Evolutionary conservation across 495 filamentous ascomycete species (phyloP), one percentile per base, ranked within the genome.

Genomic region (Tricharina praecox): DNA sequence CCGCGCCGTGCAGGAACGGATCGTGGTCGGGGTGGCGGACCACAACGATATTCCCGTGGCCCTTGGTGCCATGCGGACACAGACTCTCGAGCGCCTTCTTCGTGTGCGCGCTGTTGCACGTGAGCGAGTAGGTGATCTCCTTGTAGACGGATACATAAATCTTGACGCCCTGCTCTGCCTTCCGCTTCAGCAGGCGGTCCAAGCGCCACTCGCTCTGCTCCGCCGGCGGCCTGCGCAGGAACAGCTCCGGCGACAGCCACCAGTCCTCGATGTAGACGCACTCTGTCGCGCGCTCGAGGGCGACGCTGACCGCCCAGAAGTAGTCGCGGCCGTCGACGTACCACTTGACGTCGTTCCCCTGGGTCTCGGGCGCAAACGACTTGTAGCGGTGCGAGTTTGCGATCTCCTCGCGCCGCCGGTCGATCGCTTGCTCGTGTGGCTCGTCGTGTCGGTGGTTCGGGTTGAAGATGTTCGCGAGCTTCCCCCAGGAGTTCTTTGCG

Each of bases 21-120:
- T 93, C 93, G 63, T 97, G 88, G 61, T 97, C 88, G 1, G 88
- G 88, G 64, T 96, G 88, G 20, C 88, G 76, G 77, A 96, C 79
- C 26, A 93, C 71, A 5, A 65, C 70, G 62, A 96, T 95, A 56
- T 96, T 96, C 10, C 82, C 82, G 57, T 82, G 68, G 0, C 88
- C 88, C 0, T 75, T 78, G 1, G 69, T 72, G 9, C 84, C 90
- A 51, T 82, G 68, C 0, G 85, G 85, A 56, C 85, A 94, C 0
- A 97, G 69, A 9, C 67, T 72, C 50, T 81, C 77, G 23, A 95
- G 68, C 0, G 83, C 85, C 55, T 87, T 79, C 61, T 97, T 97
- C 15, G 88, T 94, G 63, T 95, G 88, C 5, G 71, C 75, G 21
- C 82, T 90, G 61, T 97, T 92, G 66, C 90, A 95, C 3, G 85